Base-by-base conservation (phyloP, 192 early-diverging fungal species). In the Backusella psychrophila region DNA sequence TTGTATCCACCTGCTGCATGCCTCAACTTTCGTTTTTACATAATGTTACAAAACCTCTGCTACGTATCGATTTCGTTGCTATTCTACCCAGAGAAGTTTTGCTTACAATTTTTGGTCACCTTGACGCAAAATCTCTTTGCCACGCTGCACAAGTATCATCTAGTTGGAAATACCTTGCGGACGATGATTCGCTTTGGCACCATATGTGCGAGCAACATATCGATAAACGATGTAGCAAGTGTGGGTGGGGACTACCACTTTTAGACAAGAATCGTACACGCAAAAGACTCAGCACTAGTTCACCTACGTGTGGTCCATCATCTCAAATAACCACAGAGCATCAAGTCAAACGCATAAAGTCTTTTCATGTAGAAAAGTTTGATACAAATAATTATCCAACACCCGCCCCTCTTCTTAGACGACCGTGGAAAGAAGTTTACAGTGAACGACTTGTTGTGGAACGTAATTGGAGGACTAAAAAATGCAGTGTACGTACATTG, bases 121-220 rank as follows among this genome's bases (percentile, higher is more conserved):
- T 99, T 17, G 98, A 99, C 75, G 97, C 95, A 14, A 91, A 85
- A 11, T 92, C 95, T 0, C 89, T 99, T 29, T 98, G 97, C 76
- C 93, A 91, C 73, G 95, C 94, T 29, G 93, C 96, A 12, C 96
- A 98, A 82, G 95, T 96, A 0, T 93, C 89, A 69, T 90, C 87
- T 14, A 73, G 81, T 4, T 99, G 98, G 98, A 90, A 88, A n/a
- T 71, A 70, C 19, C 74, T 97, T 14, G 94, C 96, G 6, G 95
- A 98, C 75, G 95, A 97, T 76, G 96, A 99, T 77, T 84, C 91
- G 7, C 86, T 99, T 17, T 99, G 98, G 98, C 94, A 98, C 78
- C 85, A 92, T 38, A 97, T 99, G 95, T 99, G 98, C 76, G 92
- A 93, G 42, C 97, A 98, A 84, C 98, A 99, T 78, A 99, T 98